These are phyloP conservation scores for Talaromyces marneffei DNA, from an alignment of 2,329 filamentous ascomycete genomes.

Conservation along the genomic window DNA sequence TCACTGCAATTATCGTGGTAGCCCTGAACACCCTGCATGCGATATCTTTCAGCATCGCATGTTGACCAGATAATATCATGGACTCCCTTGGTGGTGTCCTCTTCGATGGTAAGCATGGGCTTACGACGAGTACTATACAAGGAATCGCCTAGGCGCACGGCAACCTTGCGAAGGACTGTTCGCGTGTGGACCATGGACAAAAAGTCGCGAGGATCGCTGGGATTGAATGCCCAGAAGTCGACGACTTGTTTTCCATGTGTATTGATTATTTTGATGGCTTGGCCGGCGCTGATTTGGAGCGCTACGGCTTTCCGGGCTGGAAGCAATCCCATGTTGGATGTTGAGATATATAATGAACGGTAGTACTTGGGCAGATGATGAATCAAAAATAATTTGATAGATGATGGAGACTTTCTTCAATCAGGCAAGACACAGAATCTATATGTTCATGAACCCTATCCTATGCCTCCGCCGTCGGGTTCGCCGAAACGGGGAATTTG, in stretches of 20 bases:
- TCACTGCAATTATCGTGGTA: constrained; percentile 40
- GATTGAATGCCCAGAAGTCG: constrained; percentile 46
- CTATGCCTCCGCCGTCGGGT: neutral
- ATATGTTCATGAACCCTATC: neutral
- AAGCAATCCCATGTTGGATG: constrained; percentile 24
- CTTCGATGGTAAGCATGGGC: constrained; percentile 32
- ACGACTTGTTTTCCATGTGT: constrained; percentile 47
- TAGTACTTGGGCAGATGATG: neutral
- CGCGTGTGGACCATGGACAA: constrained; percentile 39
- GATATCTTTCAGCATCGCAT: constrained; percentile 37
- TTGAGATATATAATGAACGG: neutral
- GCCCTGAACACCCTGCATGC: constrained; percentile 31
- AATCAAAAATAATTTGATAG: neutral
- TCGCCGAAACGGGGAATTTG: neutral
- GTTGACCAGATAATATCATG: constrained; percentile 41
- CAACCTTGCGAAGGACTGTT: constrained; percentile 27
- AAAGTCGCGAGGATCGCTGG: constrained; percentile 29
- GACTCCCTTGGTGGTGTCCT: constrained; percentile 35
- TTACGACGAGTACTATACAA: constrained; percentile 34
- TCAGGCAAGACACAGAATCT: neutral
- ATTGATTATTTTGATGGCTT: constrained; percentile 44
- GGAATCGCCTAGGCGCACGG: constrained; percentile 26
- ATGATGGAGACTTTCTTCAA: neutral
- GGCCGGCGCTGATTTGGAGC: constrained; percentile 30
- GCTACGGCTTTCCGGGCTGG: constrained; percentile 42